These are phyloP conservation scores for Podaxis pistillaris DNA, from an alignment of 768 basidiomycete genomes.

Conservation along the genomic window DNA sequence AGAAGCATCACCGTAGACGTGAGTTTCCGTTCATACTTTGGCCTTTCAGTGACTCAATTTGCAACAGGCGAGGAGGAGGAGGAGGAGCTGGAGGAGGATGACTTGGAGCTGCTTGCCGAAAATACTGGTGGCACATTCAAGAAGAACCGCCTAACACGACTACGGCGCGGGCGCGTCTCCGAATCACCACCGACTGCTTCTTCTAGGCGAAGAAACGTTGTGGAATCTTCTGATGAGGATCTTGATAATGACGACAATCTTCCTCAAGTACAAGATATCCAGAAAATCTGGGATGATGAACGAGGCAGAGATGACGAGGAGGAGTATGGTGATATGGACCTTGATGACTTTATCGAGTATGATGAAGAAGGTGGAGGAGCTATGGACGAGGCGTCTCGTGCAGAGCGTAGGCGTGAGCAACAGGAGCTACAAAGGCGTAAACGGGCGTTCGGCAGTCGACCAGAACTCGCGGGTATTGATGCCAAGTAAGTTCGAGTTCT, in stretches of 20 bases:
- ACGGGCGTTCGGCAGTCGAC: conserved; percentile 59
- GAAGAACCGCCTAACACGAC: conserved; percentile 62
- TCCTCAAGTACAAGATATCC: conserved; percentile 60
- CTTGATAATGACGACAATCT: conserved; percentile 54
- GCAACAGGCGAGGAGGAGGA: conserved; percentile 45
- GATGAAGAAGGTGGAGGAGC: conserved; percentile 79
- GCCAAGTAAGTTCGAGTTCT: conserved; percentile 58
- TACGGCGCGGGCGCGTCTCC: conserved; percentile 71
- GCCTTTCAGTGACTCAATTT: conserved; percentile 12
- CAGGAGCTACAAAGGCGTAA: conserved; percentile 69
- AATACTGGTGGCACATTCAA: conserved; percentile 84
- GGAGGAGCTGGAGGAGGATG: conserved; percentile 88
- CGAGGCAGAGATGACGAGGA: conserved; percentile 64
- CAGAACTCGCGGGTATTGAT: conserved; percentile 77
- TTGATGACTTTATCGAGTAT: conserved; percentile 79
- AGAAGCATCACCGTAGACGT: conserved; percentile 62
- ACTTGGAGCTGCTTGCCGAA: conserved; percentile 84
- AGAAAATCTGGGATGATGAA: conserved; percentile 86
- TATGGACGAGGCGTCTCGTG: conserved; percentile 75
- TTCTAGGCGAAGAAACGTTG: conserved; percentile 54
- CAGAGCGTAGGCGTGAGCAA: conserved; percentile 66
- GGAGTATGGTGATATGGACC: conserved; percentile 70
- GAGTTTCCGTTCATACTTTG: conserved; percentile 21
- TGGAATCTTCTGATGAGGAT: conserved; percentile 80
- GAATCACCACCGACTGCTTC: conserved; percentile 65